Conservation (phyloP, 1,284 basidiomycete species). For the Megacollybia platyphylla region DNA sequence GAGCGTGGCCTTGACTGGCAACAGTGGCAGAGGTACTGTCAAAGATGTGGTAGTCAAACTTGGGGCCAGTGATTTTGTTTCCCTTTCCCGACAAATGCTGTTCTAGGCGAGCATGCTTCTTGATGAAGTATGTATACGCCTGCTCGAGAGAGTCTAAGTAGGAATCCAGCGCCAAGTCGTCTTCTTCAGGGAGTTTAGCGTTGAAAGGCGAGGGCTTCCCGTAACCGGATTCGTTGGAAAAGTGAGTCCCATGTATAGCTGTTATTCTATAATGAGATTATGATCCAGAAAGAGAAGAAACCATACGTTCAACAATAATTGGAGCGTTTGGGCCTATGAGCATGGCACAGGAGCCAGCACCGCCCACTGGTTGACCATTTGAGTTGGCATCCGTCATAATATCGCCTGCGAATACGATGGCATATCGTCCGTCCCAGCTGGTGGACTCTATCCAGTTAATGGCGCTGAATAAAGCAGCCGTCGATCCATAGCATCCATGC, state of each 20-base stretch:
- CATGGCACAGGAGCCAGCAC: slow-evolving; percentile 91
- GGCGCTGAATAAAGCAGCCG: slow-evolving; percentile 94
- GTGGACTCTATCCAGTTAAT: slow-evolving; percentile 94
- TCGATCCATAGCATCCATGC: slow-evolving; percentile 98
- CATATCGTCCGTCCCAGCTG: slow-evolving; percentile 96
- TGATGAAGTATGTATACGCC: slow-evolving; percentile 77
- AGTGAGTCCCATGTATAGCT: slow-evolving; percentile 95
- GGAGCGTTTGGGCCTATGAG: slow-evolving; percentile 97
- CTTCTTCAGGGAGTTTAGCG: slow-evolving; percentile 95
- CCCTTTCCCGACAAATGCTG: slow-evolving; percentile 35
- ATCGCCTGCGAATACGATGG: slow-evolving; percentile 93
- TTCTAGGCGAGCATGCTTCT: slow-evolving; percentile 61
- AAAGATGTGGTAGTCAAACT: slow-evolving; percentile 84
- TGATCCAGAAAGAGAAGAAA: slow-evolving; percentile 2
- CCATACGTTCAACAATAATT: slow-evolving; percentile 87
- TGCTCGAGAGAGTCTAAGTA: slow-evolving; percentile 92
- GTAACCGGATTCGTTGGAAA: slow-evolving; percentile 96
- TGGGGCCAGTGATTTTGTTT: slow-evolving; percentile 52
- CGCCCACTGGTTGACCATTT: slow-evolving; percentile 87
- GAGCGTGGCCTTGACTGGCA: slow-evolving; percentile 91
- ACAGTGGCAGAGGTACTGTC: slow-evolving; percentile 96
- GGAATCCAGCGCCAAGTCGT: slow-evolving; percentile 88
- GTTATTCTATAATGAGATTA: slow-evolving; percentile 7
- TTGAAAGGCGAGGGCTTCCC: slow-evolving; percentile 91
- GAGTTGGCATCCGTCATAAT: slow-evolving; percentile 98